Evolutionary conservation across 2,329 filamentous ascomycete species (phyloP).

Genomic region (Pseudocercospora cruenta): DNA sequence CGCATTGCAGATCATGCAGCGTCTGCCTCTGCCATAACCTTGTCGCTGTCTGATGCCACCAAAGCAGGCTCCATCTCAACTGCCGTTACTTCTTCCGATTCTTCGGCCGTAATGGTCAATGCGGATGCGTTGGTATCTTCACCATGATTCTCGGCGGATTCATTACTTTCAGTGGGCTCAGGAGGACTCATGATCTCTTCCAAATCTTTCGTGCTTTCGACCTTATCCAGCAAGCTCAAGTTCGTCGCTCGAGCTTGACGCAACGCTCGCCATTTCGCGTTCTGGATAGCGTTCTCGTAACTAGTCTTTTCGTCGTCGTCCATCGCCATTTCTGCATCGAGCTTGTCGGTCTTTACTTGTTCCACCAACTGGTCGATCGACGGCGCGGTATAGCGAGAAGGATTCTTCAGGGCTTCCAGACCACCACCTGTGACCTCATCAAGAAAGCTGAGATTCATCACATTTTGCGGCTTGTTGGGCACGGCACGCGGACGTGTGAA

Average conservation of each 20-base stretch:
- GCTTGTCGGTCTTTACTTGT: slow-evolving; percentile 76
- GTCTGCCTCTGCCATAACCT: slow-evolving; percentile 17
- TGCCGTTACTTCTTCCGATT: slow-evolving; percentile 9
- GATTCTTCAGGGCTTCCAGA: slow-evolving; percentile 70
- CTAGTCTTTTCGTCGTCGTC: slow-evolving; percentile 63
- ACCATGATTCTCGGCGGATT: slow-evolving; percentile 20
- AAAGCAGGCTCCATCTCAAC: slow-evolving; percentile 11
- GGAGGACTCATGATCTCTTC: slow-evolving; percentile 40
- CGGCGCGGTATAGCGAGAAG: slow-evolving; percentile 67
- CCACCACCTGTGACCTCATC: slow-evolving; percentile 66
- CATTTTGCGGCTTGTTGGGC: slow-evolving; percentile 69
- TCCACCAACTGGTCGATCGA: slow-evolving; percentile 70
- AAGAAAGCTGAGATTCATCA: slow-evolving; percentile 78
- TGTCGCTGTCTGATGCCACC: slow-evolving; percentile 10
- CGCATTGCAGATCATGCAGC: slow-evolving; percentile 9
- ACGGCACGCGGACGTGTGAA: slow-evolving; percentile 71
- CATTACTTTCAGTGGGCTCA: slow-evolving; percentile 14
- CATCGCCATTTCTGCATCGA: slow-evolving; percentile 82
- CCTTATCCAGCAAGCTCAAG: slow-evolving; percentile 80
- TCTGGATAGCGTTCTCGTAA: slow-evolving; percentile 73
- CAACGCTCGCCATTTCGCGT: slow-evolving; percentile 87
- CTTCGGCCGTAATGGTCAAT: slow-evolving; percentile 12
- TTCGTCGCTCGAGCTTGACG: slow-evolving; percentile 75
- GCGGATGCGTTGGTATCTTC: slow-evolving; percentile 17
- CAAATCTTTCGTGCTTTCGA: slow-evolving; percentile 78